Evolutionary conservation across 2,329 filamentous ascomycete genomes (phyloP).

Genomic region (Curvularia spicifera): DNA sequence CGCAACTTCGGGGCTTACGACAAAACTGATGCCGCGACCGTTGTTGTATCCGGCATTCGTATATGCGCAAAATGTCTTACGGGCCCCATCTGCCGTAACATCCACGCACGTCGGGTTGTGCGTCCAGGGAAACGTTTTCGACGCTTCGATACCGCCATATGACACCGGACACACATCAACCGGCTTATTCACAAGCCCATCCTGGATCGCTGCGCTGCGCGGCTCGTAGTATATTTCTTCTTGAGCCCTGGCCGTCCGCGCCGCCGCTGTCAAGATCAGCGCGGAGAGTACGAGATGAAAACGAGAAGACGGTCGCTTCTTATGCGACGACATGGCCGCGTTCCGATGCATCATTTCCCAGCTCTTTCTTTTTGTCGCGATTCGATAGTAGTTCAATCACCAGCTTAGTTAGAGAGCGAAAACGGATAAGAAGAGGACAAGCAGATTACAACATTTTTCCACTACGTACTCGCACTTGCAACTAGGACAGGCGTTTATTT

Average conservation of each 20-base stretch:
- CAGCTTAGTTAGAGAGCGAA: too few species aligned
- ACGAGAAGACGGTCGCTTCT: neutral
- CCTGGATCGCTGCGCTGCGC: slow-evolving; percentile 28
- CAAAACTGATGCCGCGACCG: slow-evolving; percentile 40
- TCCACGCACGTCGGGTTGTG: slow-evolving; percentile 37
- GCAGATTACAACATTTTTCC: neutral
- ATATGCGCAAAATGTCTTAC: slow-evolving; percentile 36
- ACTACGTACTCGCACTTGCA: neutral
- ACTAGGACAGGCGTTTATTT: neutral
- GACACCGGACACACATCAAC: slow-evolving; percentile 28
- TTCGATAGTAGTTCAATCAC: too few species aligned
- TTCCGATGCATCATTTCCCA: slow-evolving; percentile 6
- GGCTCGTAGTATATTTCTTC: slow-evolving; percentile 26
- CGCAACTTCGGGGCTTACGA: slow-evolving; percentile 36
- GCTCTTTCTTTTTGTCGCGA: neutral
- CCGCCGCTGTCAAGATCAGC: slow-evolving; percentile 10
- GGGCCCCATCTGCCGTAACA: slow-evolving; percentile 3
- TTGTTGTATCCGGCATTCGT: slow-evolving; percentile 34
- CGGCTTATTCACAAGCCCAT: slow-evolving; percentile 25
- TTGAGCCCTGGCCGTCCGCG: slow-evolving; percentile 12
- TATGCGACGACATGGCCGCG: neutral
- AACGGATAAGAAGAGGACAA: neutral
- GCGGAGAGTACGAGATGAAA: slow-evolving; percentile 4
- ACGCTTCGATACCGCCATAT: slow-evolving; percentile 31
- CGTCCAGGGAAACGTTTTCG: slow-evolving; percentile 39